Base-by-base conservation (phyloP, 495 filamentous ascomycete genomes). In the Viridothelium virens region DNA sequence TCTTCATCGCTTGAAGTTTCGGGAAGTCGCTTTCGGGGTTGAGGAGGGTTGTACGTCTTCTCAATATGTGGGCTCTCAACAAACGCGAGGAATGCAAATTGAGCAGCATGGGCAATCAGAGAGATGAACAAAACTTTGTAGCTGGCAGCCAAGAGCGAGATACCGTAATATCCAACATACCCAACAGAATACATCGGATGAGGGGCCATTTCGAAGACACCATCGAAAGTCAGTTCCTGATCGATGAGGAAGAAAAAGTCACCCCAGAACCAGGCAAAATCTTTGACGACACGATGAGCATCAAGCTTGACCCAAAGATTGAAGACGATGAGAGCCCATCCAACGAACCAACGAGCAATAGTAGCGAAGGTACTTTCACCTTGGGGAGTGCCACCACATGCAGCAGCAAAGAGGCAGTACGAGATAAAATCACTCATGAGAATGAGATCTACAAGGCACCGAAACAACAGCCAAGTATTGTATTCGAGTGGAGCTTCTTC, bases 211-310 rank as follows among this genome's bases (percentile, higher is more conserved):
- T 98, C 94, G 74, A 97, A 98, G 64, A 97, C 93, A 18, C 53
- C 53, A 14, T 59, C 53, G 53, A 59, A 59, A 1, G n/a, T 59
- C 31, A 59, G 2, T 59, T 59, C 53, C 31, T 59, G 53, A 36
- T 59, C 53, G 14, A 59, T 59, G 18, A 59, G 53, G 53, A 59
- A 98, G 82, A 98, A 98, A 79, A 97, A 98, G 73, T 98, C 94
- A 63, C 94, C 94, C 94, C 94, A 98, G 78, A 97, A 98, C 94
- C 94, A 98, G 31, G 94, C 94, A 79, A 91, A 98, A 75, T 98
- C 95, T 78, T 97, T 97, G 71, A 98, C 94, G n/a, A 98, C 94
- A 63, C 94, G 81, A 76, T 97, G 94, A 25, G 94, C 94, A 76
- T 98, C 94, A 65, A 98, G 81, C 79, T 98, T 98, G 64, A 98